Percentiles rank a stretch among this genome's conserved stretches.
These are phyloP conservation scores for Salix arbutifolia DNA, from an alignment of 345 rosid species.

Conservation along the genomic window DNA sequence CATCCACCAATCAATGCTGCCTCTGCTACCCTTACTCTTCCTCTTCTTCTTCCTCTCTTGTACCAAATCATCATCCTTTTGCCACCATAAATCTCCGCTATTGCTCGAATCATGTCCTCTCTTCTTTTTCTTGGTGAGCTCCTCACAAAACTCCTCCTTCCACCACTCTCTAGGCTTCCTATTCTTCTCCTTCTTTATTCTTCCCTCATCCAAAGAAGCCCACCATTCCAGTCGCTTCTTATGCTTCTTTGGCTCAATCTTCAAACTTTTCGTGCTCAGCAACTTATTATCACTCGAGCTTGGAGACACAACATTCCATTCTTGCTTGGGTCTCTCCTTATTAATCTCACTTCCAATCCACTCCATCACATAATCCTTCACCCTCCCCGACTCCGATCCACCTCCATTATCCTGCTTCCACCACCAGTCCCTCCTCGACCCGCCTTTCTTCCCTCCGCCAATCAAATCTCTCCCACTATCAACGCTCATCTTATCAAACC, in stretches of 20 bases:
- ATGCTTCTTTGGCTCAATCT: slow-evolving; percentile 31
- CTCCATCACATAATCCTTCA: slow-evolving; percentile 75
- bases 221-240: slow-evolving; percentile 29
- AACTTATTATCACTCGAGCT: slow-evolving; percentile 25
- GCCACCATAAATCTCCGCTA: slow-evolving; percentile 64
- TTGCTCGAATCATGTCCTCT: slow-evolving; percentile 34
- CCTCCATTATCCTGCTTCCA: slow-evolving; percentile 46
- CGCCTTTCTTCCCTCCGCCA: slow-evolving; percentile 8
- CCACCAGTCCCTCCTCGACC: slow-evolving; percentile 26
- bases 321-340: slow-evolving; percentile 54
- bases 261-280: slow-evolving; percentile 24
- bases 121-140: slow-evolving; percentile 55
- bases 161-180: slow-evolving; percentile 82
- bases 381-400: slow-evolving; percentile 56
- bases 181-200: slow-evolving; percentile 39
- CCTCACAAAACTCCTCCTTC: slow-evolving; percentile 84
- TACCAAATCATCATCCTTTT: slow-evolving; percentile 43
- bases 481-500: slow-evolving; percentile 18
- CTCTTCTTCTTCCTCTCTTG: slow-evolving; percentile 43
- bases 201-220: slow-evolving; percentile 27
- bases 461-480: slow-evolving; percentile 10
- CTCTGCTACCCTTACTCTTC: slow-evolving; percentile 44
- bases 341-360: slow-evolving; percentile 80
- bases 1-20: slow-evolving; percentile 54
- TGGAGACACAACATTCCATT: slow-evolving; percentile 38